A percentile compares a stretch with the other conserved stretches of the same genome.
Conservation (phyloP, 768 basidiomycete species). For the Naganishia vaughanmartiniae region DNA sequence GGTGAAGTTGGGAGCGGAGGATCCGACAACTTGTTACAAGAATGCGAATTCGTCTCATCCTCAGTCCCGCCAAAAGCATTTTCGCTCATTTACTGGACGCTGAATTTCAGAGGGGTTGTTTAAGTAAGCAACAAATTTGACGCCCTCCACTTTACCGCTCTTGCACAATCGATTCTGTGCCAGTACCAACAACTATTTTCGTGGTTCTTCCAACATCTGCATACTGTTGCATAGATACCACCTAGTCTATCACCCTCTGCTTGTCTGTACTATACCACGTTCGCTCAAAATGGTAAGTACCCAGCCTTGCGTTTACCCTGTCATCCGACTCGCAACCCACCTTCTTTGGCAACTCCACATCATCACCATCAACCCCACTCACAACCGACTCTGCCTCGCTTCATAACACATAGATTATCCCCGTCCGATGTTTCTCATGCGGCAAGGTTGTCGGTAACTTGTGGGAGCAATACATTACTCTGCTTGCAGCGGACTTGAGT, state of each 20-base stretch:
- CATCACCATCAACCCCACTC: background rate
- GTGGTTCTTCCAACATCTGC: background rate
- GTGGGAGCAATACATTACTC: conserved; percentile 81
- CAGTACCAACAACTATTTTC: conserved; percentile 1
- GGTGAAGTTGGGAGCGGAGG: background rate
- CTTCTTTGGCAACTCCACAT: background rate
- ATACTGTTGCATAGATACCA: background rate
- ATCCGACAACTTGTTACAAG: background rate
- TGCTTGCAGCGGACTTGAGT: conserved; percentile 73
- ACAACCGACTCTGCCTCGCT: background rate
- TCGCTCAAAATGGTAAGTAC: background rate
- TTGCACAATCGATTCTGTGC: background rate
- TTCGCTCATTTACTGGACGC: background rate
- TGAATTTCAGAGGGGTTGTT: background rate
- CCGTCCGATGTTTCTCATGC: conserved; percentile 91
- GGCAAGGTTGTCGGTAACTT: conserved; percentile 97
- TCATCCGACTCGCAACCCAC: background rate
- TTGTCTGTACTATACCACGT: background rate
- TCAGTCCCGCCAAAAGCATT: background rate
- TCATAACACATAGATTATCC: conserved; percentile 71
- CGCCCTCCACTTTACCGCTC: background rate
- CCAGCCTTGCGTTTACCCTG: background rate
- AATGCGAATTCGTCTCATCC: background rate
- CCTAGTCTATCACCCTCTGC: background rate
- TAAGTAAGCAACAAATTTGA: background rate